phyloP scores from a whole-genome alignment of 345 rosid genomes.

The Gossypium herbaceum region DNA sequence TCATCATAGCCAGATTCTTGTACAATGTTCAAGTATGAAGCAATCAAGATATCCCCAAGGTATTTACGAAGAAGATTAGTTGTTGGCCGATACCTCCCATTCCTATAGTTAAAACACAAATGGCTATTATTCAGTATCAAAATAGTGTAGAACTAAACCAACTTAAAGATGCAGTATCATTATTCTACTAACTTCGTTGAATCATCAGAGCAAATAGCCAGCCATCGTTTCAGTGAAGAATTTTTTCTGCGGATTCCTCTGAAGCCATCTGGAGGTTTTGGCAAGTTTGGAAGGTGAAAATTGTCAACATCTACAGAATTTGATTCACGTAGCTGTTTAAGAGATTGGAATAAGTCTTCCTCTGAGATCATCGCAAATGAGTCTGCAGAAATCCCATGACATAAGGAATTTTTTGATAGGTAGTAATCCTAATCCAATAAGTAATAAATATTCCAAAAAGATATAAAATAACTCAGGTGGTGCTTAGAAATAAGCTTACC shows the following conservation, averaged over 20 bases:
- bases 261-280: constrained; percentile 73
- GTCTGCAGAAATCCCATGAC: constrained; percentile 36
- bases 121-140: constrained; percentile 6
- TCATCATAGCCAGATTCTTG: constrained; percentile 78
- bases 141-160: neutral
- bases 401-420: constrained; percentile 10
- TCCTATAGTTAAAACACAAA: constrained; percentile 37
- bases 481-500: constrained; percentile 43
- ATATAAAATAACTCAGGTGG: constrained; percentile 5
- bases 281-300: constrained; percentile 68
- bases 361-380: constrained; percentile 50
- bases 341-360: constrained; percentile 52
- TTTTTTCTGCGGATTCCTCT: constrained; percentile 76
- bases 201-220: constrained; percentile 82
- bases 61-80: constrained; percentile 74
- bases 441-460: neutral
- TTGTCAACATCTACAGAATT: constrained; percentile 48
- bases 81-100: constrained; percentile 52
- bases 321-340: constrained; percentile 46
- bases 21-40: constrained; percentile 57
- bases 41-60: constrained; percentile 83
- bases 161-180: constrained; percentile 5
- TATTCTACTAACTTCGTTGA: constrained; percentile 53
- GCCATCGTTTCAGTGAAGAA: constrained; percentile 73
- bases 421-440: constrained; percentile 1